These are phyloP conservation scores for Lablab purpureus DNA, from an alignment of 306 rosid genomes.

Conservation along the genomic window DNA sequence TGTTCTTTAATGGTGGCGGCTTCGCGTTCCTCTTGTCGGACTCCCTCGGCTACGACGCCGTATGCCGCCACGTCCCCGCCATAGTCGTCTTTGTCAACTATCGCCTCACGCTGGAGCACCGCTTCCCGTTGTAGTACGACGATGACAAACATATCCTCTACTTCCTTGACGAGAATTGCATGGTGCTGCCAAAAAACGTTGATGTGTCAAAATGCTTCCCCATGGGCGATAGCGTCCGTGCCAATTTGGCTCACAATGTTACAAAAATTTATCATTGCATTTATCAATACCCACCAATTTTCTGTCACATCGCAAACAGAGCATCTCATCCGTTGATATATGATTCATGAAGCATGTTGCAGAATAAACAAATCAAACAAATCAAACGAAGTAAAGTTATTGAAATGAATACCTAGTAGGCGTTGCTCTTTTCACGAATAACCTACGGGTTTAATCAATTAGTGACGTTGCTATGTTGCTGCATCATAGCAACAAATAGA, in stretches of 20 bases:
- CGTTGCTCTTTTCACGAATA: no score
- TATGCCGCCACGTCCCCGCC: slow-evolving; percentile 55
- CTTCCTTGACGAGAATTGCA: slow-evolving; percentile 47
- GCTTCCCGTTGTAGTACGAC: slow-evolving; percentile 69
- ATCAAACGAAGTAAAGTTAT: no score
- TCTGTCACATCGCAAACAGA: no score
- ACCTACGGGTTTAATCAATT: no score
- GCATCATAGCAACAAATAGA: no score
- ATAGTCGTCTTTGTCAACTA: slow-evolving; percentile 71
- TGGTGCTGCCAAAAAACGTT: slow-evolving; percentile 52
- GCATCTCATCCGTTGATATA: no score
- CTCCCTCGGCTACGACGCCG: slow-evolving; percentile 55
- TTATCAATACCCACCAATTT: no score
- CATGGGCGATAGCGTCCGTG: slow-evolving; percentile 86
- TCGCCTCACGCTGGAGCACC: slow-evolving; percentile 74
- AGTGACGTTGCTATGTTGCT: no score
- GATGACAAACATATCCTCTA: slow-evolving; percentile 66
- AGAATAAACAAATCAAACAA: no score
- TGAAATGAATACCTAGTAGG: no score
- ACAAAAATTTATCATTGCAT: no score
- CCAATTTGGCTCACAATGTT: slow-evolving; percentile 72
- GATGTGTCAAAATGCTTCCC: slow-evolving; percentile 63
- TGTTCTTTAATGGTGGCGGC: slow-evolving; percentile 57
- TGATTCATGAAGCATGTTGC: no score
- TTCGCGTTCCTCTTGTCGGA: slow-evolving; percentile 58